Evolutionary conservation across 164 flowering plant species (phyloP), one percentile per base, ranked within the genome.

Genomic region (Liquidambar formosana): DNA sequence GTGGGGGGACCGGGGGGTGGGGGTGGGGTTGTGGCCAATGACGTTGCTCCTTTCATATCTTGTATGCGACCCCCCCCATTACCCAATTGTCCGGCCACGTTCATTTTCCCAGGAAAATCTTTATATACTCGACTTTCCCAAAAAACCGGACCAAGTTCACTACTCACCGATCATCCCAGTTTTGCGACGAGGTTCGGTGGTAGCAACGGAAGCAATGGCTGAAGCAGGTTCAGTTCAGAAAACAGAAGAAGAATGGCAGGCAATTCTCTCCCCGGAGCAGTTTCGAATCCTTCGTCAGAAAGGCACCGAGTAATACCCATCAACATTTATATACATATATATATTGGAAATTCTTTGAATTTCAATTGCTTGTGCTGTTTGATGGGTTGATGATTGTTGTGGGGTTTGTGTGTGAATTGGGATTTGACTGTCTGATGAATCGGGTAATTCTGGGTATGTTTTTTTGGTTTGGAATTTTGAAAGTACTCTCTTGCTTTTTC

Each of bases 211-310:
- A 53, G 66, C 73, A 28, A 83, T 83, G 84, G 84, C 87, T 52
- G 62, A 73, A 38, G 60, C 84, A 41, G 79, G 44, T n/a, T 65
- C 84, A 1, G 75, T 86, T 63, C 81, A 82, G 76, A 90, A 90
- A 69, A 65, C 88, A 1, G 97, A 88, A 68, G 97, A 92, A 19
- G 97, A 92, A 66, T 92, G 97, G 97, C 73, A 77, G 15, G 95
- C 89, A 0, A 63, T 92, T 69, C 88, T 92, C 58, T 83, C 92
- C 54, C 92, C 97, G 4, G 93, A 92, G 79, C 97, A 89, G 80
- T 91, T 88, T 70, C 81, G 81, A 26, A 91, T 91, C 72, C 86
- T 91, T 8, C 85, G 95, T 11, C 68, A 80, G 71, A 91, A 91
- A 75, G 97, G 89, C 53, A 91, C 97, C 23, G 97, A 91, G 95